Conservation (phyloP, 2,329 filamentous ascomycete species). For the Sclerotinia borealis region DNA sequence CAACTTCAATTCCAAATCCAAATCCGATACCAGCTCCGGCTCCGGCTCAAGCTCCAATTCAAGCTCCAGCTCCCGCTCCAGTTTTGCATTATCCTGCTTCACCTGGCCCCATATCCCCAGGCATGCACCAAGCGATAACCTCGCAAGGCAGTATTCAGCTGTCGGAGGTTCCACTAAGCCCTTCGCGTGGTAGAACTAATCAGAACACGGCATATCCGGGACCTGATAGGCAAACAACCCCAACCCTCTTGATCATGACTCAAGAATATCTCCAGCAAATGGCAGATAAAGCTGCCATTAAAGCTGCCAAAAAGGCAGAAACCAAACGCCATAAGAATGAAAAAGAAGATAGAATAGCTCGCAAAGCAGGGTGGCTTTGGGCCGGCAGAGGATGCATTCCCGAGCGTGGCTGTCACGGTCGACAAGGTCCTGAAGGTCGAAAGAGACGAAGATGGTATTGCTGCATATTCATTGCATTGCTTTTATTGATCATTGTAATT, state of each 20-base stretch:
- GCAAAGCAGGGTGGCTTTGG: slow-evolving; percentile 56
- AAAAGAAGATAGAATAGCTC: slow-evolving; percentile 57
- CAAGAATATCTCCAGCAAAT: slow-evolving; percentile 7
- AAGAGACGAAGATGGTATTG: slow-evolving; percentile 56
- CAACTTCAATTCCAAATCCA: slow-evolving; percentile 41
- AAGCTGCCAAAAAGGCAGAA: slow-evolving; percentile 28
- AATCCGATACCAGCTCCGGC: slow-evolving; percentile 37
- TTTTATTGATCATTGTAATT: slow-evolving; percentile 51
- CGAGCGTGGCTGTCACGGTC: slow-evolving; percentile 58
- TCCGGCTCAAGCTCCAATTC: background rate
- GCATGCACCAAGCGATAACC: slow-evolving; percentile 54
- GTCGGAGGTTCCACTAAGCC: slow-evolving; percentile 51
- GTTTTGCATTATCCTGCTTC: slow-evolving; percentile 49
- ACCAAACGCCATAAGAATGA: slow-evolving; percentile 50
- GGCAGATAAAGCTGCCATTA: slow-evolving; percentile 18
- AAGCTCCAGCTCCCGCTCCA: slow-evolving; percentile 35
- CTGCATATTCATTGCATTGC: slow-evolving; percentile 43
- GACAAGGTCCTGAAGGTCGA: slow-evolving; percentile 56
- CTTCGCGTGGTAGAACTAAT: slow-evolving; percentile 30
- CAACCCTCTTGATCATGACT: slow-evolving; percentile 16
- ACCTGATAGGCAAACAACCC: slow-evolving; percentile 17
- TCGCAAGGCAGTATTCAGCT: slow-evolving; percentile 56
- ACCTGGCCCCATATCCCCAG: slow-evolving; percentile 57
- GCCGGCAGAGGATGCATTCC: slow-evolving; percentile 59
- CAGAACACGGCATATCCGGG: slow-evolving; percentile 30